A percentile compares a stretch with the other conserved stretches of the same genome.
Evolutionary conservation across 805 yeast species (phyloP).

Genomic region (Lipomyces mesembrius): DNA sequence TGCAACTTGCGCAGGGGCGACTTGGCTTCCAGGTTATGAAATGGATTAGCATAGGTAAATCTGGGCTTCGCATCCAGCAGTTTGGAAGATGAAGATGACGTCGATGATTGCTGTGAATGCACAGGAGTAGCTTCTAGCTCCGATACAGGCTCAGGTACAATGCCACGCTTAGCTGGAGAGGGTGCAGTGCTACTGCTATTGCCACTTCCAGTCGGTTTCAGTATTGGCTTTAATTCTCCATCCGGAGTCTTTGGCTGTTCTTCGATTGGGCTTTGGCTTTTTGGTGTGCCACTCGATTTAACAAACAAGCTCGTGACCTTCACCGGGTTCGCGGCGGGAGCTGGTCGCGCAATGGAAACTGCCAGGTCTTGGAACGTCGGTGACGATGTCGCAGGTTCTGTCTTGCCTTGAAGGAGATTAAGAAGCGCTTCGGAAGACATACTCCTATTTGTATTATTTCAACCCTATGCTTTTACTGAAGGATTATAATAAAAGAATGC

Average conservation of each 20-base stretch:
- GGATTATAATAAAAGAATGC: neutral
- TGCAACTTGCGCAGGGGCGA: constrained; percentile 12
- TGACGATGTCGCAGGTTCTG: constrained; percentile 5
- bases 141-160: neutral
- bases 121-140: neutral
- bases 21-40: constrained; percentile 25
- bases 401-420: constrained; percentile 21
- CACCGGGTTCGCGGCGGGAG: constrained; percentile 13
- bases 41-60: constrained; percentile 33
- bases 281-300: neutral
- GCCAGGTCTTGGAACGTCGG: constrained; percentile 30
- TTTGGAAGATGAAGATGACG: constrained; percentile 1
- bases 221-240: neutral
- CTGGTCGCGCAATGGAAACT: constrained; percentile 19
- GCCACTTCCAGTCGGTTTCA: neutral
- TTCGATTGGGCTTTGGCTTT: neutral
- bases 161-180: neutral
- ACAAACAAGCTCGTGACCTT: constrained; percentile 7
- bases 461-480: neutral
- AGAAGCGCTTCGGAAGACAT: constrained; percentile 21
- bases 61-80: constrained; percentile 19
- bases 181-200: neutral
- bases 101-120: neutral
- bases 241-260: neutral
- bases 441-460: neutral